Base-by-base conservation (phyloP, 2,329 filamentous ascomycete species). In the Colletotrichum euphorbiae region DNA sequence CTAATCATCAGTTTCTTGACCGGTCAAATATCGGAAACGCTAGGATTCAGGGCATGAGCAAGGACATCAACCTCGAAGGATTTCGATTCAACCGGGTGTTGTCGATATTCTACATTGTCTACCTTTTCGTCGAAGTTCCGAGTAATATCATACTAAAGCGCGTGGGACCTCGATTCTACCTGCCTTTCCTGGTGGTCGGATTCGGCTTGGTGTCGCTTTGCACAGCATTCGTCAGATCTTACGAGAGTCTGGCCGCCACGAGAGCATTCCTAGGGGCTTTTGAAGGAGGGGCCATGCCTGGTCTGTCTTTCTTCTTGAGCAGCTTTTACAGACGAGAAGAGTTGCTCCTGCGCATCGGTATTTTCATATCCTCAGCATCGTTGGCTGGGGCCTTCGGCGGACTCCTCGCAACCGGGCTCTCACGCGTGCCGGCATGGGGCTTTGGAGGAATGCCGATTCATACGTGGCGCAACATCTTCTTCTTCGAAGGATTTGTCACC, bases 391-490 rank as follows among this genome's bases (percentile, higher is more conserved):
- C 85, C 12, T 88, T 89, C 67, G 87, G 86, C 17, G 86, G 86
- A 1, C 78, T 89, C 4, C 77, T 89, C 1, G 86, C 86, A 2
- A 84, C 84, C 6, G 85, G 82, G 54, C 79, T 86, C 56, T 80
- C 79, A 61, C 79, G 73, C 6, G 84, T 89, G 50, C 86, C 86
- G 5, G 73, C 77, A 38, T 89, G 85, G 84, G 86, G 87, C 0
- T 73, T 78, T 6, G 77, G 75, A 0, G 69, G 76, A 2, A 79
- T 79, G 67, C 78, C 73, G 31, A 80, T 89, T 59, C 78, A 84
- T 70, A 84, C 80, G 0, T 87, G 85, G 85, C 80, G 84, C 68
- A 86, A 86, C 74, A 90, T 90, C 71, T 89, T 89, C 79, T 88
- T 89, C 77, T 89, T 90, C 67, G 87, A 89, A 73, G 87, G 87